These are phyloP conservation scores for Infundibulicybe gibba DNA, from an alignment of 768 basidiomycete species.

Conservation along the genomic window DNA sequence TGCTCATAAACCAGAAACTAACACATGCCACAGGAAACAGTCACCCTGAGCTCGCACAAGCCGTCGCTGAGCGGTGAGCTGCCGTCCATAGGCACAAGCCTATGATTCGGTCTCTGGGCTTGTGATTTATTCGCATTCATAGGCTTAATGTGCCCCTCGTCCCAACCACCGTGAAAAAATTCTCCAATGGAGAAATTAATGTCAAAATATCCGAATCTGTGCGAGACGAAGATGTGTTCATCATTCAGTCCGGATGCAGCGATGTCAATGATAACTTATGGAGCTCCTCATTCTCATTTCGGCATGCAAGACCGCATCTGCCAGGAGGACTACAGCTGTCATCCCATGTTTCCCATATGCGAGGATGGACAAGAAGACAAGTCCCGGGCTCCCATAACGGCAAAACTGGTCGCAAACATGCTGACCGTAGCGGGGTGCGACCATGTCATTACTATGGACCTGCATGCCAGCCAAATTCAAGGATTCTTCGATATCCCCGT, in stretches of 20 bases:
- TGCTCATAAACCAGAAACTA: conserved; percentile 10
- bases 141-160: conserved; percentile 90
- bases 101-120: conserved; percentile 41
- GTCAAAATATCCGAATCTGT: conserved; percentile 95
- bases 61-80: conserved; percentile 96
- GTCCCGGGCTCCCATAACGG: conserved; percentile 93
- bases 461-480: conserved; percentile 97
- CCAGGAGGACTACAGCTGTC: conserved; percentile 93
- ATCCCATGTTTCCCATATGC: conserved; percentile 98
- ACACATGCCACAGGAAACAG: conserved; percentile 72
- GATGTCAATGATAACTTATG: conserved; percentile 98
- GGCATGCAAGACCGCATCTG: conserved; percentile 95
- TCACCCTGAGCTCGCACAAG: conserved; percentile 95
- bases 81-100: conserved; percentile 37
- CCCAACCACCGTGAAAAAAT: conserved; percentile 82
- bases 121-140: conserved; percentile 43
- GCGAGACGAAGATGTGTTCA: conserved; percentile 98
- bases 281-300: conserved; percentile 98
- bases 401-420: conserved; percentile 99
- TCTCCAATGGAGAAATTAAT: conserved; percentile 94
- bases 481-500: conserved; percentile 99
- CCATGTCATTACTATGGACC: conserved; percentile 99
- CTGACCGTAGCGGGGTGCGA: conserved; percentile 95
- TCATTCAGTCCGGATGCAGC: conserved; percentile 87
- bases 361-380: conserved; percentile 98